Conservation (phyloP, 139 green algal genomes). For the Auxenochlorella pyrenoidosa region DNA sequence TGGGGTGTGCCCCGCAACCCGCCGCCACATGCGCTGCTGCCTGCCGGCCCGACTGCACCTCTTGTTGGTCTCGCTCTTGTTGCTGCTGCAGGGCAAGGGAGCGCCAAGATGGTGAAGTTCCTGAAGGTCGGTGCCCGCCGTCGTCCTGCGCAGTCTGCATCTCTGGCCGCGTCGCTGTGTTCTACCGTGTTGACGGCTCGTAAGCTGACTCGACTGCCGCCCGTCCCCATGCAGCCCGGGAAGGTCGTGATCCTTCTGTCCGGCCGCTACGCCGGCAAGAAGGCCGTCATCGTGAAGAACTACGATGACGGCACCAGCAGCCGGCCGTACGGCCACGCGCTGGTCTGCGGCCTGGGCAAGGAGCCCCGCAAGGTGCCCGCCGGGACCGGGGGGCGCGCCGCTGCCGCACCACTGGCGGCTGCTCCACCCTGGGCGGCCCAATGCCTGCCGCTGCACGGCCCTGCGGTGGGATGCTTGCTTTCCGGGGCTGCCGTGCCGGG, state of each 20-base stretch:
- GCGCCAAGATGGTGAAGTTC: slow-evolving; percentile 70
- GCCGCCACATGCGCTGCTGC: not conserved
- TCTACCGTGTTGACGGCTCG: no score
- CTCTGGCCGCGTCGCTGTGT: not conserved
- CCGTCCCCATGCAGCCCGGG: slow-evolving; percentile 60
- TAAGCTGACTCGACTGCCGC: not conserved
- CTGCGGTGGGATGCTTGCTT: no score
- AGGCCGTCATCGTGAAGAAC: slow-evolving; percentile 98
- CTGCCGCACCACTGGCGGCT: no score
- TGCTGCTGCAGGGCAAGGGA: slow-evolving; percentile 9
- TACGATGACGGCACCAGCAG: slow-evolving; percentile 92
- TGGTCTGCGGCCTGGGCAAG: slow-evolving; percentile 93
- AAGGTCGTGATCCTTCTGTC: slow-evolving; percentile 90
- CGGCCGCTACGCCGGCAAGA: slow-evolving; percentile 80
- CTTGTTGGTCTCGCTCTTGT: not conserved
- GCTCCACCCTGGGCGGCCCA: no score
- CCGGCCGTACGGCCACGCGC: slow-evolving; percentile 94
- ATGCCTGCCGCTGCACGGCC: not conserved
- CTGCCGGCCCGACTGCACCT: not conserved
- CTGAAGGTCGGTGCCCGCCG: slow-evolving; percentile 57
- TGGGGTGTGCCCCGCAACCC: not conserved
- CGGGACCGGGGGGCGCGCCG: not conserved
- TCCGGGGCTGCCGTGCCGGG: no score
- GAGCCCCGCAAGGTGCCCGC: slow-evolving; percentile 94
- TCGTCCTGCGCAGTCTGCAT: no score